phyloP scores from a whole-genome alignment of 495 filamentous ascomycete genomes.

The Tuber umbilicatum region DNA sequence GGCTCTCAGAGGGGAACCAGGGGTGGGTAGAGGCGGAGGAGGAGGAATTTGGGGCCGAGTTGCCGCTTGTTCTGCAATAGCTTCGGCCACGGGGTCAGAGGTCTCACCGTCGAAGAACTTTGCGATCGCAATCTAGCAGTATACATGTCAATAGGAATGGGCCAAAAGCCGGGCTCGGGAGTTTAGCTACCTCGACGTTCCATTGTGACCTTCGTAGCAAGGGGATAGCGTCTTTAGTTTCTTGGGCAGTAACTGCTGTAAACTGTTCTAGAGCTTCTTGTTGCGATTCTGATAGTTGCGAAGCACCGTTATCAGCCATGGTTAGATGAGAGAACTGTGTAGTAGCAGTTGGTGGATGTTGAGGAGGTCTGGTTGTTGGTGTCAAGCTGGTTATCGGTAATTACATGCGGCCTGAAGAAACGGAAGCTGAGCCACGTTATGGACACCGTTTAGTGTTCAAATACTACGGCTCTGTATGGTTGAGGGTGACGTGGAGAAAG shows the following conservation, averaged over 20 bases:
- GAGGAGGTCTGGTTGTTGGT: background rate
- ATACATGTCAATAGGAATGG: constrained; percentile 21
- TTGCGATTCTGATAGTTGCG: constrained; percentile 66
- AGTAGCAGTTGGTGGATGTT: constrained; percentile 4
- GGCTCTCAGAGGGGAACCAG: constrained; percentile 37
- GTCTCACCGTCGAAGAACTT: constrained; percentile 97
- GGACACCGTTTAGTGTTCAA: background rate
- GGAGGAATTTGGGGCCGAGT: constrained; percentile 41
- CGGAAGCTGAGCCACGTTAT: background rate
- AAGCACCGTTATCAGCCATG: constrained; percentile 51
- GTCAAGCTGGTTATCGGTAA: background rate
- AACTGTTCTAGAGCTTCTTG: constrained; percentile 78
- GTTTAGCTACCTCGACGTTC: constrained; percentile 71
- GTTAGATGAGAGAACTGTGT: constrained; percentile 18
- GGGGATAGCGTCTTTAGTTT: constrained; percentile 67
- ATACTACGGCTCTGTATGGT: background rate
- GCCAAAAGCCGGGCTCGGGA: constrained; percentile 11
- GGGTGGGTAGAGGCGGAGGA: constrained; percentile 38
- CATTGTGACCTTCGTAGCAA: constrained; percentile 80
- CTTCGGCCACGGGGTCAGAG: constrained; percentile 71
- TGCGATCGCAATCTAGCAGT: constrained; percentile 74
- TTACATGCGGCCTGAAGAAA: background rate
- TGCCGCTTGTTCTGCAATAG: constrained; percentile 52
- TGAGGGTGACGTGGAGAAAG: constrained; percentile 4
- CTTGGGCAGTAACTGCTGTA: constrained; percentile 78